Evolutionary conservation across 176 grass and related monocot species (phyloP).

Genomic region (Melocanna baccifera): DNA sequence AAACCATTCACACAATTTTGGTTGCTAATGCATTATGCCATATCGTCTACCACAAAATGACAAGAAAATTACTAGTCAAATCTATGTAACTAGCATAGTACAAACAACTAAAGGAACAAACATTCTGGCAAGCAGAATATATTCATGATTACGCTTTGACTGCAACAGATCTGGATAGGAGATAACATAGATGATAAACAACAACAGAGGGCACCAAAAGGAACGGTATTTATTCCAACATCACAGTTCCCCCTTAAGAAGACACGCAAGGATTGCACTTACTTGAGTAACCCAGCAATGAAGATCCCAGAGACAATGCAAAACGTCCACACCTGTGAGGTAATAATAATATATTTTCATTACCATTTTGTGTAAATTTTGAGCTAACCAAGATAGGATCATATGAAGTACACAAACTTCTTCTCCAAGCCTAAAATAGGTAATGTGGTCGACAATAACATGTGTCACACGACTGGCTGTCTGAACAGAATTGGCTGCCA

Average conservation of each 20-base stretch:
- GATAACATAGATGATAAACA: slow-evolving; percentile 64
- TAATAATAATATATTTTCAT: slow-evolving; percentile 25
- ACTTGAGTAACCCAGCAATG: slow-evolving; percentile 70
- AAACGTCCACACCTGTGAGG: slow-evolving; percentile 80
- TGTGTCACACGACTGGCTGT: neutral
- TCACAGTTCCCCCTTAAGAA: slow-evolving; percentile 76
- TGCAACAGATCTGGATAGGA: slow-evolving; percentile 69
- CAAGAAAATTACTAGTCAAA: neutral
- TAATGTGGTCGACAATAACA: neutral
- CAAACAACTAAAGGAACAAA: slow-evolving; percentile 14
- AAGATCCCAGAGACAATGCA: slow-evolving; percentile 64
- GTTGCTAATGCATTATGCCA: neutral
- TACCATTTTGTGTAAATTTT: slow-evolving; percentile 11
- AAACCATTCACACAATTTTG: slow-evolving; percentile 1
- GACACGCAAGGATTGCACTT: slow-evolving; percentile 66
- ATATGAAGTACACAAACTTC: neutral
- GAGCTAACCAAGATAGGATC: neutral
- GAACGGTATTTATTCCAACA: slow-evolving; percentile 56
- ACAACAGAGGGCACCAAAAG: slow-evolving; percentile 56
- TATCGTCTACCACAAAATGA: neutral
- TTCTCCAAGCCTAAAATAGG: slow-evolving; percentile 4
- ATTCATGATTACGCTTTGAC: slow-evolving; percentile 12
- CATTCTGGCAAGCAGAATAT: neutral
- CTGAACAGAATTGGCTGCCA: slow-evolving; percentile 78
- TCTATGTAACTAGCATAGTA: neutral